These are phyloP conservation scores for Lablab purpureus DNA, from an alignment of 306 rosid species.

Conservation along the genomic window DNA sequence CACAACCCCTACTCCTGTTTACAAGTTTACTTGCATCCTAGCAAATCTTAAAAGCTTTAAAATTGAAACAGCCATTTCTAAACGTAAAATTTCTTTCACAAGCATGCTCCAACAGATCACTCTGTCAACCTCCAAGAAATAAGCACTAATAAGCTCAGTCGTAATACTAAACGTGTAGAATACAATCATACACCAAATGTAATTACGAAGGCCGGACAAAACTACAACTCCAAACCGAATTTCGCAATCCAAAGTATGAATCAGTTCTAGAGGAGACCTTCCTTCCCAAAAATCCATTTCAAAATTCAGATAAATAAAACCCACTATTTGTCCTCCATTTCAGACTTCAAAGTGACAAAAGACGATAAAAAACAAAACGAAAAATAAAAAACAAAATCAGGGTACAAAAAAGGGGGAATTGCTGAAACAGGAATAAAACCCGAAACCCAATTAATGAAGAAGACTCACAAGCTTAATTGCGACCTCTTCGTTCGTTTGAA, in stretches of 20 bases:
- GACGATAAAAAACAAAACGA: not conserved
- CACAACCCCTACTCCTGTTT: conserved; percentile 17
- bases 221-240: not conserved
- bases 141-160: conserved; percentile 30
- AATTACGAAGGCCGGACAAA: conserved; percentile 18
- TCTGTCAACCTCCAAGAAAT: not conserved
- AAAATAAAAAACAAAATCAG: not conserved
- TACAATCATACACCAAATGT: conserved; percentile 4
- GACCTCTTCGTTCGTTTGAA: conserved; percentile 94
- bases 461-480: conserved; percentile 95
- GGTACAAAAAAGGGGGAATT: not conserved
- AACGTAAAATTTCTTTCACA: conserved; percentile 12
- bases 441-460: conserved; percentile 29
- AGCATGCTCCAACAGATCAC: not conserved
- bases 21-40: not conserved
- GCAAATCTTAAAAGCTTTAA: conserved; percentile 10
- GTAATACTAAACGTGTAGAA: conserved; percentile 13
- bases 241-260: conserved; percentile 19
- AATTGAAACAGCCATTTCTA: conserved; percentile 3
- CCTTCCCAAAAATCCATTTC: conserved; percentile 30
- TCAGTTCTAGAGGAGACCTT: conserved; percentile 6
- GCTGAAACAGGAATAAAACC: conserved; percentile 19
- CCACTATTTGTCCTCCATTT: not conserved
- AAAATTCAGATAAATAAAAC: conserved; percentile 7
- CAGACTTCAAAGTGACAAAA: not conserved